Percentiles rank a stretch among this genome's conserved stretches.
phyloP scores from a whole-genome alignment of 1,139 yeast species.

The Diutina sp. region DNA sequence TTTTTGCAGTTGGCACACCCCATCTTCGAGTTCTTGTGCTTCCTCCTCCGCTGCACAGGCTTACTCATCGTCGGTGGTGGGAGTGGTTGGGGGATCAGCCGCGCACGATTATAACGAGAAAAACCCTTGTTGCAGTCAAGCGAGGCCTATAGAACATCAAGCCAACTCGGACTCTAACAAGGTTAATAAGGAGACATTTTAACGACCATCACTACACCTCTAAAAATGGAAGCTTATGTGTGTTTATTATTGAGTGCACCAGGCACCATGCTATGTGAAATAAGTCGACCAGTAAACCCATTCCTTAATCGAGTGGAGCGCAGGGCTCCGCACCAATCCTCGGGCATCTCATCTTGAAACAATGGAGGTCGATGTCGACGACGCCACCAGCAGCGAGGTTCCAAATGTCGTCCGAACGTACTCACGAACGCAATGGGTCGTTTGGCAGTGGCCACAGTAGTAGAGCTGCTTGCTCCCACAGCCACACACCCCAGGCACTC shows the following conservation, averaged over 20 bases:
- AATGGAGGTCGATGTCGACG: neutral
- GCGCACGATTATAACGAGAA: neutral
- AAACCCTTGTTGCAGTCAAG: neutral
- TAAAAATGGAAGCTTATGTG: neutral
- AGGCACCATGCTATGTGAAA: neutral
- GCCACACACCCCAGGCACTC: neutral
- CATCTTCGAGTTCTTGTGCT: constrained; percentile 12
- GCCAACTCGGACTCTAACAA: neutral
- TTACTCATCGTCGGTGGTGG: neutral
- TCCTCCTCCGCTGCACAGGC: constrained; percentile 4
- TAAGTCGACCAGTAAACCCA: neutral
- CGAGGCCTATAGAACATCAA: neutral
- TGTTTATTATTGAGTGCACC: neutral
- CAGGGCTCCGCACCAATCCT: neutral
- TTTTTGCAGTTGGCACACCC: constrained; percentile 36
- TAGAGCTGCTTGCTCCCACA: neutral
- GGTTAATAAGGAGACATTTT: neutral
- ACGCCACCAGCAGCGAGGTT: neutral
- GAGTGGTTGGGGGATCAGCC: neutral
- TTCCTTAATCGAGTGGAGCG: neutral
- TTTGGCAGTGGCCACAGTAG: neutral
- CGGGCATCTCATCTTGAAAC: neutral
- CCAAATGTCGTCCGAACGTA: neutral
- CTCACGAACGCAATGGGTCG: neutral
- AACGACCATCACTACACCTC: neutral